Evolutionary conservation across 1,284 basidiomycete species (phyloP), one percentile per base, ranked within the genome.

Genomic region (Schizophyllum amplum): DNA sequence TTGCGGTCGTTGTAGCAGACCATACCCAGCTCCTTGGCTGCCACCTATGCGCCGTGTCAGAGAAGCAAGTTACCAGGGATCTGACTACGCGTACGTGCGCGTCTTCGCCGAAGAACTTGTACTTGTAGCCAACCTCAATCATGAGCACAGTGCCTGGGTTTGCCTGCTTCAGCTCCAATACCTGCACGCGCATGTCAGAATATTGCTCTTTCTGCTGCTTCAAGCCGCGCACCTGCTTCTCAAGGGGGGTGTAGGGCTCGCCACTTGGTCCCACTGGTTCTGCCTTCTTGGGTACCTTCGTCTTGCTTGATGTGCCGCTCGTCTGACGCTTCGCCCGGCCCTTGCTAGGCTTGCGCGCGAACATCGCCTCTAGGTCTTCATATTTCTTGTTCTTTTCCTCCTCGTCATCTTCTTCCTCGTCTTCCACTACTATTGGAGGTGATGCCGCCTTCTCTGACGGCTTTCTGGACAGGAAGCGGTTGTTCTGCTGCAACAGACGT

Each of bases 51-150:
- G 25, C 24, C n/a, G n/a, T 25, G 24, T 55, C 51, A 58, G 24
- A 51, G 46, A 47, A 52, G 47, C 52, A 21, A 11, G 55, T 20
- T 53, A 17, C 47, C 25, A 17, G 57, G n/a, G 47, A 24, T 13
- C 54, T 24, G n/a, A 58, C 24, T 21, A 47, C 46, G 49, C 70
- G 52, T 59, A 86, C 87, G 73, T 86, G 86, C 0, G 94, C 94
- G 67, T 97, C 95, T 24, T 95, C 88, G 27, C 87, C 92, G 66
- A 87, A 94, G 66, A 97, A 94, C 56, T 78, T 86, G 71, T 88
- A 91, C 70, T 91, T 94, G 70, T 96, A 95, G 5, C 92, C 92
- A 21, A 90, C 85, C 69, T 96, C 91, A 54, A 95, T 80, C 78
- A 97, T 83, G 22, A 98, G 75, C 24, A 98, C 66, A 4, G 87